A percentile compares a stretch with the other conserved stretches of the same genome.
Evolutionary conservation across 2,329 filamentous ascomycete species (phyloP).

Genomic region (Periglandula ipomoeae): DNA sequence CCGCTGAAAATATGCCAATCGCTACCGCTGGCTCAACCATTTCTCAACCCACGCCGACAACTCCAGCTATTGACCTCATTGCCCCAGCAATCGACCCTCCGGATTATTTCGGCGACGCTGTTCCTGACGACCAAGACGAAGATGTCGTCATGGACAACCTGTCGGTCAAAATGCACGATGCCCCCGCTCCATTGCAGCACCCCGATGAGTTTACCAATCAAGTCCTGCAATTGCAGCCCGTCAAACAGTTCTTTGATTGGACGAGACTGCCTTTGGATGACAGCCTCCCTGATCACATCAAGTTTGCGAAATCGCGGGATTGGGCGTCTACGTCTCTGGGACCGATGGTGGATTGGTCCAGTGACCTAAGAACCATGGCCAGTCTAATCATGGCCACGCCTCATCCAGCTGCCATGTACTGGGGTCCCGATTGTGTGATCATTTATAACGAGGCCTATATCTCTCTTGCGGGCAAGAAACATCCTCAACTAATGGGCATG

Average conservation of each 20-base stretch:
- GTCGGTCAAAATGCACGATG: constrained; percentile 5
- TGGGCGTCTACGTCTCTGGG: constrained; percentile 68
- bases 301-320: constrained; percentile 60
- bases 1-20: constrained; percentile 23
- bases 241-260: constrained; percentile 57
- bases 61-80: constrained; percentile 21
- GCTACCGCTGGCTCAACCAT: constrained; percentile 5
- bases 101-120: constrained; percentile 35
- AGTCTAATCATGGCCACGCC: constrained; percentile 76
- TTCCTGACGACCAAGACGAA: constrained; percentile 6
- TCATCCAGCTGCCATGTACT: constrained; percentile 69
- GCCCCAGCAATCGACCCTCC: constrained; percentile 14
- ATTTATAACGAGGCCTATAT: constrained; percentile 71
- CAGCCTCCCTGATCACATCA: constrained; percentile 60
- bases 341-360: constrained; percentile 64
- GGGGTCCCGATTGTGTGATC: constrained; percentile 59
- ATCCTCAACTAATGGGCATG: constrained; percentile 66
- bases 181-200: constrained; percentile 19
- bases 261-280: constrained; percentile 58
- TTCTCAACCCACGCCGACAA: constrained; percentile 25
- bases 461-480: constrained; percentile 64
- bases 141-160: constrained; percentile 3
- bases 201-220: constrained; percentile 34
- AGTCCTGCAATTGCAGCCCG: constrained; percentile 22
- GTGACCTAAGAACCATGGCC: constrained; percentile 66